Evolutionary conservation across 441 rosid species (phyloP).

Genomic region (Cnidoscolus chayamansa): DNA sequence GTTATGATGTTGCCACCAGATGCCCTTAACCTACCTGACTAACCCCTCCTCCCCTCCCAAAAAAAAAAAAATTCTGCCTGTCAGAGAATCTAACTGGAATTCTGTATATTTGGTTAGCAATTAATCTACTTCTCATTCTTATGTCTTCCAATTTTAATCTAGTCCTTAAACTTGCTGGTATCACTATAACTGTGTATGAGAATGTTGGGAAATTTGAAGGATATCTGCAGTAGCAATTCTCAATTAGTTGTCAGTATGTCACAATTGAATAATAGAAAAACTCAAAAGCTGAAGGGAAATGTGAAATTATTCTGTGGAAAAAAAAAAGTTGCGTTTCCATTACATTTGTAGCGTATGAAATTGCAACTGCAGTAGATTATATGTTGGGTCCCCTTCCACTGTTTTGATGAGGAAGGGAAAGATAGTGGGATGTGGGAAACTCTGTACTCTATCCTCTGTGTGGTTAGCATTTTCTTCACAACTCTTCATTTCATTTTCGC

Average conservation of each 20-base stretch:
- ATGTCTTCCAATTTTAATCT: neutral
- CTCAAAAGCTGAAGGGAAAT: constrained; percentile 1
- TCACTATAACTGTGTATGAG: neutral
- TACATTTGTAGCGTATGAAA: neutral
- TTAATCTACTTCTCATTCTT: no score
- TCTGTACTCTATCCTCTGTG: neutral
- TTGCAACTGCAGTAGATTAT: neutral
- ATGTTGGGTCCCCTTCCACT: neutral
- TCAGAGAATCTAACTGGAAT: no score
- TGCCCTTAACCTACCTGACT: neutral
- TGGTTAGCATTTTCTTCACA: no score
- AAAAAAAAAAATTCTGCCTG: no score
- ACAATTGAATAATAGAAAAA: neutral
- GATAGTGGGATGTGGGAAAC: neutral
- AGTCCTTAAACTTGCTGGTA: neutral
- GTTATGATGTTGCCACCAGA: constrained; percentile 7
- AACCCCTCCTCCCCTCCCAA: neutral
- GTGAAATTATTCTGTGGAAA: neutral
- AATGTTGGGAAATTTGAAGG: no score
- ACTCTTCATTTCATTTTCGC: no score
- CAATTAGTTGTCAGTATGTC: neutral
- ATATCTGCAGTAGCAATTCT: no score
- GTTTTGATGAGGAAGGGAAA: neutral
- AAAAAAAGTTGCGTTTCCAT: neutral
- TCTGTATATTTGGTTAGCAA: no score